A percentile compares a stretch with the other conserved stretches of the same genome.
These are phyloP conservation scores for Mycothermus thermophilus DNA, from an alignment of 495 filamentous ascomycete species.

Conservation along the genomic window DNA sequence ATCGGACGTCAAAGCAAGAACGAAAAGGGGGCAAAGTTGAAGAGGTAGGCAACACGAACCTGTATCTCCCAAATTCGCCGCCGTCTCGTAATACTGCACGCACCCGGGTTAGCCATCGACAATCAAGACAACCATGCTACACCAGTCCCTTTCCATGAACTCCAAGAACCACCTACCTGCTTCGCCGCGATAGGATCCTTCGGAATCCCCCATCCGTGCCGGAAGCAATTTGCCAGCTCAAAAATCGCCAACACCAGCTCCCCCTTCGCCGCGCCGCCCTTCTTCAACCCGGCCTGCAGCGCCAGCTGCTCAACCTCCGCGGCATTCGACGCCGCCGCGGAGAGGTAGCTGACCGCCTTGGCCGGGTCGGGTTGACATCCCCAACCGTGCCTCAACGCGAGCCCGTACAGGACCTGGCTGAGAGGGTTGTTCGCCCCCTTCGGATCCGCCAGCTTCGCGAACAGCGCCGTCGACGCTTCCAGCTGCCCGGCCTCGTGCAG, in stretches of 20 bases:
- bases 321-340: constrained; percentile 79
- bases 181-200: constrained; percentile 81
- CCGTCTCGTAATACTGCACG: constrained; percentile 83
- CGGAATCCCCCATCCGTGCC: constrained; percentile 86
- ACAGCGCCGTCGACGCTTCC: constrained; percentile 67
- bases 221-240: constrained; percentile 88
- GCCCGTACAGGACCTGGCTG: constrained; percentile 90
- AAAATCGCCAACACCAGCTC: constrained; percentile 97
- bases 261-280: constrained; percentile 88
- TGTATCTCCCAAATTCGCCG: constrained; percentile 86
- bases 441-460: constrained; percentile 74
- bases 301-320: constrained; percentile 75
- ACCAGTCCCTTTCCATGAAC: constrained; percentile 1
- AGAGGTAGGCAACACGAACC: constrained; percentile 23
- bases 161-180: constrained; percentile 25
- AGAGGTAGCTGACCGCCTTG: constrained; percentile 68
- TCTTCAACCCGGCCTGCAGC: constrained; percentile 72
- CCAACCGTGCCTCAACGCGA: constrained; percentile 92
- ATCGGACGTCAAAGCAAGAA: neutral
- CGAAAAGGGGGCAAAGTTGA: neutral
- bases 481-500: constrained; percentile 75
- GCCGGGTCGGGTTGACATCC: constrained; percentile 60
- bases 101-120: neutral
- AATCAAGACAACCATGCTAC: neutral
- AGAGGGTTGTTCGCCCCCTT: constrained; percentile 80